phyloP scores from a whole-genome alignment of 441 rosid genomes.

The Arabidopsis hybrid region DNA sequence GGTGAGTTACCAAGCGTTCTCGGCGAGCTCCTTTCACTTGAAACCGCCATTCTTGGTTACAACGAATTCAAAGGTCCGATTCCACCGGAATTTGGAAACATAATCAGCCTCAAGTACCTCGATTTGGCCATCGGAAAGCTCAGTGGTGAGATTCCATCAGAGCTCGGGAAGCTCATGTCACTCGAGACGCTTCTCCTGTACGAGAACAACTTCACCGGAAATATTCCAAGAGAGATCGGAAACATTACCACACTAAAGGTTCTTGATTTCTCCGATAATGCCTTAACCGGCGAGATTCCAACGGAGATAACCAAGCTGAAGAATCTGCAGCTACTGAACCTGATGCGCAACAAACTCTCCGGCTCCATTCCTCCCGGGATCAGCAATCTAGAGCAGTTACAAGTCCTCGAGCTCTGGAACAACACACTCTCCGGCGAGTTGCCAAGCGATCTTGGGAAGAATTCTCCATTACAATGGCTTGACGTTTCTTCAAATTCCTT shows the following conservation, averaged over 20 bases:
- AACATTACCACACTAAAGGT: conserved; percentile 59
- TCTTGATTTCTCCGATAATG: conserved; percentile 87
- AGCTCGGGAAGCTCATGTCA: conserved; percentile 64
- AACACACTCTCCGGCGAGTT: conserved; percentile 78
- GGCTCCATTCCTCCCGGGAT: conserved; percentile 69
- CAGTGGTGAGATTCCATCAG: conserved; percentile 74
- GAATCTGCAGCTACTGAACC: conserved; percentile 79
- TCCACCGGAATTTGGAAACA: conserved; percentile 76
- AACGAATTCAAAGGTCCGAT: conserved; percentile 78
- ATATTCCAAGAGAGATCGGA: conserved; percentile 71
- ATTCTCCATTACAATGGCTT: conserved; percentile 80
- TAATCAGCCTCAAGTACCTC: conserved; percentile 76
- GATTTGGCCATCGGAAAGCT: conserved; percentile 81
- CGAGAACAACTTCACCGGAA: conserved; percentile 73
- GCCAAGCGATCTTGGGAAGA: conserved; percentile 71
- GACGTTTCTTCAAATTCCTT: conserved; percentile 84
- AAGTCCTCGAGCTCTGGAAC: conserved; percentile 87
- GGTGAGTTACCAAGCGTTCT: conserved; percentile 77
- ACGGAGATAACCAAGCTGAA: conserved; percentile 57
- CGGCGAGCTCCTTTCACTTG: conserved; percentile 74
- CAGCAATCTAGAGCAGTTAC: conserved; percentile 56
- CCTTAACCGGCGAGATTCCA: conserved; percentile 74
- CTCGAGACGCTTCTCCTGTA: conserved; percentile 72
- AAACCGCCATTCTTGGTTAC: conserved; percentile 83
- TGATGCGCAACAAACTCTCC: conserved; percentile 80